These are phyloP conservation scores for Fusarium sarcochroum DNA, from an alignment of 2,329 filamentous ascomycete species.

Conservation along the genomic window DNA sequence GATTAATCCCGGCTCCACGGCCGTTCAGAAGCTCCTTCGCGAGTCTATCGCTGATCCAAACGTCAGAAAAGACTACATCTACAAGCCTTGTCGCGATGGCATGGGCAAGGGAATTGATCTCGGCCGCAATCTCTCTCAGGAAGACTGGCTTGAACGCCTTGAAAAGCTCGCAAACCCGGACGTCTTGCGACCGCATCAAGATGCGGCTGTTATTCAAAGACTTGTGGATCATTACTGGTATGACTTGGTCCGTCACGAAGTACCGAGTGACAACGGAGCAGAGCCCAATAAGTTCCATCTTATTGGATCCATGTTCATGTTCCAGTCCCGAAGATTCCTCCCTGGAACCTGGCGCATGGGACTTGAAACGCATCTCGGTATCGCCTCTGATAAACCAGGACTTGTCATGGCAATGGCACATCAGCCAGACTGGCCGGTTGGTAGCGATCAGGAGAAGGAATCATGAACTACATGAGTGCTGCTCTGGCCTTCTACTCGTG, in stretches of 20 bases:
- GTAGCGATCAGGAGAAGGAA: constrained; percentile 15
- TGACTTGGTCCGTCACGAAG: constrained; percentile 30
- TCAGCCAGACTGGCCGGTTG: constrained; percentile 25
- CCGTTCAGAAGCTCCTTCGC: not conserved
- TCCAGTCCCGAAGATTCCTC: constrained; percentile 16
- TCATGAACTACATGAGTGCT: not conserved
- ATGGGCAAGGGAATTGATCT: constrained; percentile 28
- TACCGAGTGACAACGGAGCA: constrained; percentile 15
- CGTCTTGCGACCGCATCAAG: constrained; percentile 10
- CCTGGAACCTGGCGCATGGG: constrained; percentile 22
- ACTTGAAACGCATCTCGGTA: constrained; percentile 30
- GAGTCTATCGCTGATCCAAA: constrained; percentile 5
- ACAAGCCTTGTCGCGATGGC: constrained; percentile 32
- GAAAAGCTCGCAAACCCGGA: constrained; percentile 12
- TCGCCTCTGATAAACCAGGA: constrained; percentile 18
- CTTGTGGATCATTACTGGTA: constrained; percentile 35
- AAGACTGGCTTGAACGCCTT: constrained; percentile 18
- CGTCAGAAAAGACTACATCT: constrained; percentile 5
- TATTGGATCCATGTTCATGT: constrained; percentile 34
- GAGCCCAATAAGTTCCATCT: constrained; percentile 30
- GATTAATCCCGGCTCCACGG: constrained; percentile 14
- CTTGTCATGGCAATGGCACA: constrained; percentile 26
- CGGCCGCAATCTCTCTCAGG: constrained; percentile 17
- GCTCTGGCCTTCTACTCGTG: not conserved
- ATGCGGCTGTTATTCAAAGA: constrained; percentile 30